Evolutionary conservation across 2,329 filamentous ascomycete genomes (phyloP).

Genomic region (Pseudocercospora pini-densiflorae): DNA sequence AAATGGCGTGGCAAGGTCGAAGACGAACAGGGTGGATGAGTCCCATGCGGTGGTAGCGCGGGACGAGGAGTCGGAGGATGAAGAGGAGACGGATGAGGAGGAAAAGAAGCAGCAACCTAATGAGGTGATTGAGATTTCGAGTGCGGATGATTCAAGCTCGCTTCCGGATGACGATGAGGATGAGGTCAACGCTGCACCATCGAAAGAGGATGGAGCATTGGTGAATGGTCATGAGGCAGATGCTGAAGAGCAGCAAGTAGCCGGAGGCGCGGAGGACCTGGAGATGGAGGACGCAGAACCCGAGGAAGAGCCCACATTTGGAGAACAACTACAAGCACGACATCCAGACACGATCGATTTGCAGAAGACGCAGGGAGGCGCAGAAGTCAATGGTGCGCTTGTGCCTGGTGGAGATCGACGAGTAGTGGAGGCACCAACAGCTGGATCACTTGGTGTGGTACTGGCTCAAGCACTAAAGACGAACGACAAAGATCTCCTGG

Average conservation of each 20-base stretch:
- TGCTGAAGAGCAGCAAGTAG: constrained; percentile 35
- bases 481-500: constrained; percentile 86
- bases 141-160: constrained; percentile 45
- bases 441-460: constrained; percentile 83
- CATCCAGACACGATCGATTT: constrained; percentile 75
- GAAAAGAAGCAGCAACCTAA: constrained; percentile 4
- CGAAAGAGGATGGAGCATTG: constrained; percentile 10
- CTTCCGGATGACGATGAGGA: constrained; percentile 32
- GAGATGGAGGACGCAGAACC: constrained; percentile 34
- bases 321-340: constrained; percentile 76
- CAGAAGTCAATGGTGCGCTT: constrained; percentile 51
- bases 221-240: constrained; percentile 33
- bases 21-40: constrained; percentile 61
- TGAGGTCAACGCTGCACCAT: constrained; percentile 10
- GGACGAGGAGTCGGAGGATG: constrained; percentile 35
- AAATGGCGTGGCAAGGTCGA: constrained; percentile 58
- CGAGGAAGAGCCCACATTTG: constrained; percentile 70
- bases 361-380: constrained; percentile 51
- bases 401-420: constrained; percentile 45
- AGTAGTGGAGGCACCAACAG: constrained; percentile 50
- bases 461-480: constrained; percentile 90
- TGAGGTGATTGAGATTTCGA: constrained; percentile 53
- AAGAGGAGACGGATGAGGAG: constrained; percentile 41
- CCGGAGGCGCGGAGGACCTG: constrained; percentile 34
- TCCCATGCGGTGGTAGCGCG: constrained; percentile 58